Percentiles rank a stretch among this genome's conserved stretches.
Evolutionary conservation across 352 stramenopile species (phyloP).

Genomic region (Globisporangium nunn): DNA sequence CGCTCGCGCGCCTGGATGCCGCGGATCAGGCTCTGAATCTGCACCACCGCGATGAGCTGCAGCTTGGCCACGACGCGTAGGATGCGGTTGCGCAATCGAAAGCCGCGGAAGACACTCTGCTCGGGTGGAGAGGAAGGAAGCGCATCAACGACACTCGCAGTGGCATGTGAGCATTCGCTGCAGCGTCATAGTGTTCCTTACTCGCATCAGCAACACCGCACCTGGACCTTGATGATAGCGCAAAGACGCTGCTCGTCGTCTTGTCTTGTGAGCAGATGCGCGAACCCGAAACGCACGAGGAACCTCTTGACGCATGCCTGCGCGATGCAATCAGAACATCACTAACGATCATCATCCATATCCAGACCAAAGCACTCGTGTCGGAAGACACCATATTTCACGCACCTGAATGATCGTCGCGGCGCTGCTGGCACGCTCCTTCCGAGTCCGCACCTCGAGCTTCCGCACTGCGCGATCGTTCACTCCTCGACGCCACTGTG

Average conservation of each 20-base stretch:
- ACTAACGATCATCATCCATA: too few relatives aligned
- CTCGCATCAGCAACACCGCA: conserved; percentile 4
- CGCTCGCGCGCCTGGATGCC: conserved; percentile 46
- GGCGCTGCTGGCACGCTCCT: conserved; percentile 32
- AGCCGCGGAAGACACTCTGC: conserved; percentile 35
- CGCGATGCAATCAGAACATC: not conserved
- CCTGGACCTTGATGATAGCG: conserved; percentile 45
- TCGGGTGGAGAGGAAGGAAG: not conserved
- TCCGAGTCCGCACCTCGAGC: conserved; percentile 23
- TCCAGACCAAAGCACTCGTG: too few relatives aligned
- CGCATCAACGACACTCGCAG: too few relatives aligned
- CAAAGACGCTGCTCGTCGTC: conserved; percentile 33
- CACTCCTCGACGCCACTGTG: conserved; percentile 46
- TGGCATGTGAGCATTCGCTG: too few relatives aligned
- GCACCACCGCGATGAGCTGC: conserved; percentile 24
- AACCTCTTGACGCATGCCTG: conserved; percentile 42
- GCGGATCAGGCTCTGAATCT: conserved; percentile 52
- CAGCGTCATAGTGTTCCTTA: not conserved
- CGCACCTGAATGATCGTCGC: conserved; percentile 39
- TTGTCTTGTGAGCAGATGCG: conserved; percentile 28
- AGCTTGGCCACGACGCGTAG: conserved; percentile 36
- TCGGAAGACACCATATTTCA: not conserved
- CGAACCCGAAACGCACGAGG: conserved; percentile 35
- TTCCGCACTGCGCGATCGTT: conserved; percentile 36
- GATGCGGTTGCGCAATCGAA: conserved; percentile 31